A percentile compares a stretch with the other conserved stretches of the same genome.
Evolutionary conservation across 2,329 filamentous ascomycete genomes (phyloP).

Genomic region (Ceratocystis huliohia): DNA sequence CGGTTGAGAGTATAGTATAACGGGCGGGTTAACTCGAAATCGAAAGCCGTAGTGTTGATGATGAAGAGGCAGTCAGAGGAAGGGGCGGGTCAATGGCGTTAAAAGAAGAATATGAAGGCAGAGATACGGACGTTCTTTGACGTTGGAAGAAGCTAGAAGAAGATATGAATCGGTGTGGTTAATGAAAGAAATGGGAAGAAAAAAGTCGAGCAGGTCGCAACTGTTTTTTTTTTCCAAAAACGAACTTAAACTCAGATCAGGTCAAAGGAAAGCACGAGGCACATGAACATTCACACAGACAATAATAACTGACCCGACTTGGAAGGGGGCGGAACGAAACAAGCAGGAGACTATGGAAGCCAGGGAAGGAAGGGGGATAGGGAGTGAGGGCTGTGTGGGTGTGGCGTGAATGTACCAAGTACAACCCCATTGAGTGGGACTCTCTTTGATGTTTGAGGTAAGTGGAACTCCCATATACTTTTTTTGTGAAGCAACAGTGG

Average conservation of each 20-base stretch:
- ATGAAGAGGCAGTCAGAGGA: not conserved
- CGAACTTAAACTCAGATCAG: slow-evolving; percentile 8
- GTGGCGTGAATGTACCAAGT: slow-evolving; percentile 17
- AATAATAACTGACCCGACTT: slow-evolving; percentile 16
- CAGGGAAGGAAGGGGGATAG: slow-evolving; percentile 5
- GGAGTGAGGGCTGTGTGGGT: slow-evolving; percentile 9
- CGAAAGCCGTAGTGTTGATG: not conserved
- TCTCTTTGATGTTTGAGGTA: slow-evolving; percentile 3
- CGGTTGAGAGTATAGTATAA: slow-evolving; percentile 13
- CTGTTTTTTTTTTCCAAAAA: not conserved
- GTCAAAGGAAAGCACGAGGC: slow-evolving; percentile 8
- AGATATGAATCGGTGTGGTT: not conserved
- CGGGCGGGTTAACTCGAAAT: not conserved
- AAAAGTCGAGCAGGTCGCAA: slow-evolving; percentile 3
- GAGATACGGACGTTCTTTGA: not conserved
- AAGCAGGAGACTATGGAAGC: slow-evolving; percentile 11
- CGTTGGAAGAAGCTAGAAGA: not conserved
- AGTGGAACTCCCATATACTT: not conserved
- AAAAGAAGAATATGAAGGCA: slow-evolving; percentile 1
- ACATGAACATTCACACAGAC: slow-evolving; percentile 10
- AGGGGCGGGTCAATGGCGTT: not conserved
- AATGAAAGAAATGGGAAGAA: slow-evolving; percentile 6
- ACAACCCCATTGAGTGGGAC: slow-evolving; percentile 4
- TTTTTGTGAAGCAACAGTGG: slow-evolving; percentile 6
- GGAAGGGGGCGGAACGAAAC: slow-evolving; percentile 13